A percentile compares a stretch with the other conserved stretches of the same genome.
These are phyloP conservation scores for Boletus rubropictus DNA, from an alignment of 768 basidiomycete species.

Conservation along the genomic window DNA sequence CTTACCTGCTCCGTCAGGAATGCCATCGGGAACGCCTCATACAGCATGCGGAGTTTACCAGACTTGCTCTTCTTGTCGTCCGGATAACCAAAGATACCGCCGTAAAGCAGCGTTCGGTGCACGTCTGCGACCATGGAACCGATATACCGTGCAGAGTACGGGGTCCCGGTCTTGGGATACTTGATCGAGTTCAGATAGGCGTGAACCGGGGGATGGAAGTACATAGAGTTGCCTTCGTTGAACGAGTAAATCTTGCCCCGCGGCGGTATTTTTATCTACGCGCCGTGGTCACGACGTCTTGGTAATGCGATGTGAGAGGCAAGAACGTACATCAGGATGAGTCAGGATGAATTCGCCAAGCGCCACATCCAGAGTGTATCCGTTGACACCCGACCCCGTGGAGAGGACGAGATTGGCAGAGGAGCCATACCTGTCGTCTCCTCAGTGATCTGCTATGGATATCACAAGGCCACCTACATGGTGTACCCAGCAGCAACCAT, in stretches of 20 bases:
- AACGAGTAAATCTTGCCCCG: constrained; percentile 99
- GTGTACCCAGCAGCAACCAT: constrained; percentile 99
- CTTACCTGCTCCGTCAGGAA: constrained; percentile 87
- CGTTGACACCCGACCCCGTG: constrained; percentile 93
- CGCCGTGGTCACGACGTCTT: background rate
- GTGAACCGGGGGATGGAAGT: constrained; percentile 78
- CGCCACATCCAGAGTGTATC: constrained; percentile 92
- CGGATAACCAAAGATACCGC: constrained; percentile 98
- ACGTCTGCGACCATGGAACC: constrained; percentile 99
- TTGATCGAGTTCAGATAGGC: constrained; percentile 90
- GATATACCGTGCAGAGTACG: constrained; percentile 90
- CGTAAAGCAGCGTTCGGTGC: constrained; percentile 92
- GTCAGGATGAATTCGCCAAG: constrained; percentile 99
- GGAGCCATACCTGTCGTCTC: constrained; percentile 67
- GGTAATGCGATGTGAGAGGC: background rate
- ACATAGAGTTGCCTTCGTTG: constrained; percentile 97
- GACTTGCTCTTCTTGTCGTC: constrained; percentile 96
- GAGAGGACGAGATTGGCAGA: constrained; percentile 95
- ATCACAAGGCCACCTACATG: constrained; percentile 53
- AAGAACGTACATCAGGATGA: constrained; percentile 74
- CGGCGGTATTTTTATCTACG: constrained; percentile 82
- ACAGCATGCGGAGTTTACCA: constrained; percentile 90
- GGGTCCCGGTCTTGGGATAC: constrained; percentile 68
- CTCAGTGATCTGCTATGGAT: constrained; percentile 8
- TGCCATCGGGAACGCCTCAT: constrained; percentile 98